Percentiles rank a stretch among this genome's conserved stretches.
These are phyloP conservation scores for Penstemon newberryi DNA, from an alignment of 257 asterid genomes.

Conservation along the genomic window DNA sequence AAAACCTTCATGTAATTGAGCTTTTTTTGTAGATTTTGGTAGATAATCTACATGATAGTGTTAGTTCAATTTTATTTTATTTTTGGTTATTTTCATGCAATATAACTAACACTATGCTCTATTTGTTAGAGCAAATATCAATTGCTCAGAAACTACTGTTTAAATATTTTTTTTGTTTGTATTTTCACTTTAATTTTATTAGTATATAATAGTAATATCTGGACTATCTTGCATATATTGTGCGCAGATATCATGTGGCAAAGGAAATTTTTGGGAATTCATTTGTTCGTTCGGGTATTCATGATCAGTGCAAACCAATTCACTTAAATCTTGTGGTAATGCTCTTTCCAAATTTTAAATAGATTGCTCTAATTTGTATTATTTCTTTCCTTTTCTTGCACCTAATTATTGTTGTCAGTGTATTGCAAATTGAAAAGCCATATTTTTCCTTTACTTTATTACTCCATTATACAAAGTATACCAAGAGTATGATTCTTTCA, in stretches of 20 bases:
- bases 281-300: constrained; percentile 50
- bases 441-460: background rate
- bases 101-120: background rate
- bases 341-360: constrained; percentile 20
- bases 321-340: constrained; percentile 94
- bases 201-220: background rate
- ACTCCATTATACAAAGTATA: background rate
- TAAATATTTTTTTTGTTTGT: no score
- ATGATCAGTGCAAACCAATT: constrained; percentile 71
- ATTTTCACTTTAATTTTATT: background rate
- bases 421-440: background rate
- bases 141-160: no score
- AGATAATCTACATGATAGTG: no score
- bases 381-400: no score
- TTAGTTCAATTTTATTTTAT: background rate
- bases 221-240: constrained; percentile 16
- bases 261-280: constrained; percentile 55
- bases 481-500: background rate
- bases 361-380: background rate
- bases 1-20: no score
- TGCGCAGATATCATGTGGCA: constrained; percentile 62
- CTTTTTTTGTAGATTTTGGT: no score
- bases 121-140: background rate
- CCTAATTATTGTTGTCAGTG: background rate
- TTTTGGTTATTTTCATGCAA: background rate